Conservation (phyloP, 1,284 basidiomycete species). For the Fereydounia khargensis region DNA sequence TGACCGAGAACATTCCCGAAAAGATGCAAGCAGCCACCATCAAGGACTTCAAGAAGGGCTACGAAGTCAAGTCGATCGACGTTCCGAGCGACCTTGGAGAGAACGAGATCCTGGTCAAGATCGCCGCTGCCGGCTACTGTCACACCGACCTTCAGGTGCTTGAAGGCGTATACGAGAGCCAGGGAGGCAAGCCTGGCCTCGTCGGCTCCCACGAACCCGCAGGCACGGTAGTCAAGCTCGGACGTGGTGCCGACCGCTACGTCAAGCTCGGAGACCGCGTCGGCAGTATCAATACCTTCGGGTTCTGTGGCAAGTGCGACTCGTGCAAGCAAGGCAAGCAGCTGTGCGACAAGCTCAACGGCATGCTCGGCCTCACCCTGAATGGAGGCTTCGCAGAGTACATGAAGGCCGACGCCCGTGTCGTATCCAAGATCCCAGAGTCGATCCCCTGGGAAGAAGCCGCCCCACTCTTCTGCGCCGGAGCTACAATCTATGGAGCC, state of each 20-base stretch:
- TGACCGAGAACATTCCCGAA: conserved; percentile 33
- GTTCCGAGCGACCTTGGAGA: conserved; percentile 25
- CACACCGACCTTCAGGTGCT: conserved; percentile 48
- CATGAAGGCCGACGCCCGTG: conserved; percentile 44
- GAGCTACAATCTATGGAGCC: conserved; percentile 58
- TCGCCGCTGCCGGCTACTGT: conserved; percentile 43
- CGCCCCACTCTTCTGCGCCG: conserved; percentile 60
- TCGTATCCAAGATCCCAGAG: conserved; percentile 51
- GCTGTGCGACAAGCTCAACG: conserved; percentile 43
- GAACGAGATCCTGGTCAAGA: conserved; percentile 29
- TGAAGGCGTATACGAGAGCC: conserved; percentile 38
- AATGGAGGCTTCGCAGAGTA: conserved; percentile 47
- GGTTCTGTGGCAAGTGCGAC: conserved; percentile 45
- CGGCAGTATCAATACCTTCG: conserved; percentile 51
- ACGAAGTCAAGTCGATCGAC: conserved; percentile 37
- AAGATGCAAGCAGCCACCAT: conserved; percentile 44
- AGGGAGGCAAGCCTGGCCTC: conserved; percentile 37
- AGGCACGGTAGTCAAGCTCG: conserved; percentile 36
- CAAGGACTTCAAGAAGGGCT: conserved; percentile 41
- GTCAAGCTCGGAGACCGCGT: conserved; percentile 50
- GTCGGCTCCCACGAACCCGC: conserved; percentile 48
- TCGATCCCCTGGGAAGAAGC: conserved; percentile 38
- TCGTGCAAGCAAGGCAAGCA: conserved; percentile 48
- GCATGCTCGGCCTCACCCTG: conserved; percentile 36
- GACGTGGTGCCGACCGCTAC: conserved; percentile 20